These are phyloP conservation scores for Plantago major DNA, from an alignment of 257 asterid genomes.

Conservation along the genomic window DNA sequence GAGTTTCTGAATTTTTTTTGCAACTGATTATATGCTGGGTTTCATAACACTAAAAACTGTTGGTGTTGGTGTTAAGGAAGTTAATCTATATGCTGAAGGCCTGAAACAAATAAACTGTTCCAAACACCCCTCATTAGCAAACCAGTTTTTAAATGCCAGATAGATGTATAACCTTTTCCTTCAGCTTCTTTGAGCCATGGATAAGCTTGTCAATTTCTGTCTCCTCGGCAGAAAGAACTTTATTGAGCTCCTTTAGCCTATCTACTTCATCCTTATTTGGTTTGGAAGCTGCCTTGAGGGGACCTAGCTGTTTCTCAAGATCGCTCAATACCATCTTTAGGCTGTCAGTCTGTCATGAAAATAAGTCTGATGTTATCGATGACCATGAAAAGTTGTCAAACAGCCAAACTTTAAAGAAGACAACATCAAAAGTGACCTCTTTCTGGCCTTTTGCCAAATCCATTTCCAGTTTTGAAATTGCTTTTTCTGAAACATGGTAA, in stretches of 20 bases:
- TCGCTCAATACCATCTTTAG: slow-evolving; percentile 56
- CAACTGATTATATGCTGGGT: too few species aligned
- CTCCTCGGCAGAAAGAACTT: slow-evolving; percentile 63
- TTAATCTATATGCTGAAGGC: too few species aligned
- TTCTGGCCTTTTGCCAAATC: slow-evolving; percentile 75
- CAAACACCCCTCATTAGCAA: background rate
- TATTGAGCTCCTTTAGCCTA: slow-evolving; percentile 59
- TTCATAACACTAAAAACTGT: too few species aligned
- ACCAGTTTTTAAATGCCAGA: slow-evolving; percentile 7
- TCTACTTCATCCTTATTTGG: slow-evolving; percentile 65
- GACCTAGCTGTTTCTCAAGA: slow-evolving; percentile 64
- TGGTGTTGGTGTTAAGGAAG: too few species aligned
- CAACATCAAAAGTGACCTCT: slow-evolving; percentile 47
- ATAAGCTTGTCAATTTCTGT: slow-evolving; percentile 68
- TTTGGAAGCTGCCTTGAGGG: slow-evolving; percentile 62
- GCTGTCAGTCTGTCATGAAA: slow-evolving; percentile 59
- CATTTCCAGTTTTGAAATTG: slow-evolving; percentile 66
- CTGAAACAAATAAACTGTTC: background rate
- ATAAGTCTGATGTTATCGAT: background rate
- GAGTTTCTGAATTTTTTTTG: too few species aligned
- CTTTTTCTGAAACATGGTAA: slow-evolving; percentile 61
- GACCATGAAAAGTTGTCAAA: slow-evolving; percentile 2
- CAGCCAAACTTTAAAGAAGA: slow-evolving; percentile 13
- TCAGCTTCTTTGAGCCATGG: slow-evolving; percentile 68
- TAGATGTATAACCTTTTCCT: slow-evolving; percentile 63